Percentiles rank a stretch among this genome's conserved stretches.
Conservation (phyloP, 805 yeast species). For the Wickerhamiella brachini region DNA sequence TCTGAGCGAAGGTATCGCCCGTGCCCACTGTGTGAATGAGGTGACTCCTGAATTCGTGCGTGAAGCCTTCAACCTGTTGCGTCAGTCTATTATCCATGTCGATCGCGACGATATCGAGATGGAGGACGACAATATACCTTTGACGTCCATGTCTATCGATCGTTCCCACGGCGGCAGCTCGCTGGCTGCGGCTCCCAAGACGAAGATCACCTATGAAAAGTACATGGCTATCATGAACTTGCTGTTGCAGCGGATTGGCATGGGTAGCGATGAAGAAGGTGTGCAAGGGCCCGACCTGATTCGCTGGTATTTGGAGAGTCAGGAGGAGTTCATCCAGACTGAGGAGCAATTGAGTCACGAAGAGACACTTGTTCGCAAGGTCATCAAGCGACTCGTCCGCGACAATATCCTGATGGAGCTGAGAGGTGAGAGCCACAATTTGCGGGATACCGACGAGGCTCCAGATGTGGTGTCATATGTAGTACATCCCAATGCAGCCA, state of each 20-base stretch:
- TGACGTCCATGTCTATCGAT: slow-evolving; percentile 16
- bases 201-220: slow-evolving; percentile 68
- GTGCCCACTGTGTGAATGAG: slow-evolving; percentile 88
- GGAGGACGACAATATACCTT: slow-evolving; percentile 45
- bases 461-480: slow-evolving; percentile 18
- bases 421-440: slow-evolving; percentile 29
- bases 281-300: slow-evolving; percentile 53
- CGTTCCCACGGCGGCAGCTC: slow-evolving; percentile 9
- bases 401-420: slow-evolving; percentile 72
- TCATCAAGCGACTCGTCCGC: slow-evolving; percentile 66
- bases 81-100: slow-evolving; percentile 85
- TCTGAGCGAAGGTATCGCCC: slow-evolving; percentile 88
- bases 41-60: slow-evolving; percentile 75
- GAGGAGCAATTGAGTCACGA: slow-evolving; percentile 63
- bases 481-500: slow-evolving; percentile 23
- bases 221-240: slow-evolving; percentile 74
- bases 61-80: slow-evolving; percentile 80
- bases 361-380: slow-evolving; percentile 59
- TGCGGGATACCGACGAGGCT: slow-evolving; percentile 23
- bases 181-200: slow-evolving; percentile 21
- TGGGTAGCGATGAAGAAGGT: slow-evolving; percentile 39
- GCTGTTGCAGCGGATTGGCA: slow-evolving; percentile 49
- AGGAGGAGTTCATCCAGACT: slow-evolving; percentile 53
- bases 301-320: slow-evolving; percentile 68
- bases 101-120: slow-evolving; percentile 87